Base-by-base conservation (phyloP, 768 basidiomycete species). In the Rhodotorula sphaerocarpa region DNA sequence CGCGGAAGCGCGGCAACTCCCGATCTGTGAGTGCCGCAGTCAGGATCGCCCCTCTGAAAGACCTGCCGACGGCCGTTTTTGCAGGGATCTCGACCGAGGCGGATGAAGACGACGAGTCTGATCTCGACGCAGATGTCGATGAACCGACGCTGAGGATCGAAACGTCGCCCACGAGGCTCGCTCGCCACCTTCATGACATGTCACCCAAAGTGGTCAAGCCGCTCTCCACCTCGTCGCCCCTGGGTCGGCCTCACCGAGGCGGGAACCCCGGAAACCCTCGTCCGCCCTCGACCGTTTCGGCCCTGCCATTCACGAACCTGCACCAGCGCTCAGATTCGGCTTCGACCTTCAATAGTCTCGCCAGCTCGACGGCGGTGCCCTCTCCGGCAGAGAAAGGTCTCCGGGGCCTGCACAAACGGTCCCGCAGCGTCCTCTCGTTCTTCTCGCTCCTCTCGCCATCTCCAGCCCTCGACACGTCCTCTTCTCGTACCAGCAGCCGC, bases 91-190 rank as follows among this genome's bases (percentile, higher is more conserved):
- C 52, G 2, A 41, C n/a, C n/a, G n/a, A n/a, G n/a, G n/a, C n/a
- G n/a, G n/a, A n/a, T n/a, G n/a, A n/a, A n/a, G n/a, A n/a, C n/a
- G n/a, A n/a, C n/a, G n/a, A n/a, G n/a, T n/a, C n/a, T n/a, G n/a
- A 31, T 1, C 23, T 48, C 4, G 50, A 57, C 28, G 59, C 23
- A 7, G 63, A 64, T 31, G 48, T 58, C 28, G 63, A 68, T 43
- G 67, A 68, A 33, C 67, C 67, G 18, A 68, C 67, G 7, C 39
- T 68, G 43, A 68, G 47, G 25, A 44, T 66, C 47, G 28, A 33
- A 14, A 57, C 47, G 28, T 36, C 57, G 9, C 62, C 66, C 14
- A 20, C n/a, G 14, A 34, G 33, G 33, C 20, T 46, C 14, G 33
- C 10, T 20, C 50, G 59, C 16, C 25, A 42, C 50, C 21, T 33